Evolutionary conservation across 805 yeast species (phyloP).

Genomic region (Cyberlindnera euphorbiiphila): DNA sequence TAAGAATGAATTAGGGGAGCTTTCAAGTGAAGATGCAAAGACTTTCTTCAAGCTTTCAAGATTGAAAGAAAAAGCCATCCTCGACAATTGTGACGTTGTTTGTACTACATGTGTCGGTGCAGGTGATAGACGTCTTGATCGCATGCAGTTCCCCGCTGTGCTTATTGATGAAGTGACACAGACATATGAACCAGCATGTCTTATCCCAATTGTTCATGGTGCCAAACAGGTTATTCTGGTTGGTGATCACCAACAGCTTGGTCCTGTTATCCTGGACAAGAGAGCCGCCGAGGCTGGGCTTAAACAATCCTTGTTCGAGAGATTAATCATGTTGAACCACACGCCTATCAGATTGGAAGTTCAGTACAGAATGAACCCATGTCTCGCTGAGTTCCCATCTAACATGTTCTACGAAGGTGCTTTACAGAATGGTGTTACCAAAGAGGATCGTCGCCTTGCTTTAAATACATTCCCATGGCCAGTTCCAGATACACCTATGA

Average conservation of each 20-base stretch:
- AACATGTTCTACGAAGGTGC: conserved; percentile 92
- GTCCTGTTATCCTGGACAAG: conserved; percentile 82
- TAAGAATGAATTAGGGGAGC: conserved; percentile 65
- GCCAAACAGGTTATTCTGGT: conserved; percentile 86
- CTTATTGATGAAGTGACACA: conserved; percentile 92
- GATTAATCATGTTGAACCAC: conserved; percentile 78
- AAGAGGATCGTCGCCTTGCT: conserved; percentile 57
- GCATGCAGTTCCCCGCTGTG: conserved; percentile 65
- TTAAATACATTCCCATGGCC: conserved; percentile 88
- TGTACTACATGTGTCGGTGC: conserved; percentile 95
- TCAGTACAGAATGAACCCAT: conserved; percentile 94
- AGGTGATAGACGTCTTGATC: conserved; percentile 62
- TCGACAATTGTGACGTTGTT: conserved; percentile 66
- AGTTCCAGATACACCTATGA: conserved; percentile 77
- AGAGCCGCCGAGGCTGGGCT: conserved; percentile 85
- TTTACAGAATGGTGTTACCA: conserved; percentile 86
- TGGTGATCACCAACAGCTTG: conserved; percentile 95
- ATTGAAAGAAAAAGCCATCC: conserved; percentile 44
- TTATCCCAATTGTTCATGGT: conserved; percentile 86
- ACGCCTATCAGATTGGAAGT: conserved; percentile 83
- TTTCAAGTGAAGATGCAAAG: conserved; percentile 50
- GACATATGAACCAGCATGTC: conserved; percentile 87
- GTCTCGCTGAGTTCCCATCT: conserved; percentile 80
- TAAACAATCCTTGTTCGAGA: conserved; percentile 80
- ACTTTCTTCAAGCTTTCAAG: conserved; percentile 40